phyloP scores from a whole-genome alignment of 306 rosid species.

The Cyclanthera cordifolia region DNA sequence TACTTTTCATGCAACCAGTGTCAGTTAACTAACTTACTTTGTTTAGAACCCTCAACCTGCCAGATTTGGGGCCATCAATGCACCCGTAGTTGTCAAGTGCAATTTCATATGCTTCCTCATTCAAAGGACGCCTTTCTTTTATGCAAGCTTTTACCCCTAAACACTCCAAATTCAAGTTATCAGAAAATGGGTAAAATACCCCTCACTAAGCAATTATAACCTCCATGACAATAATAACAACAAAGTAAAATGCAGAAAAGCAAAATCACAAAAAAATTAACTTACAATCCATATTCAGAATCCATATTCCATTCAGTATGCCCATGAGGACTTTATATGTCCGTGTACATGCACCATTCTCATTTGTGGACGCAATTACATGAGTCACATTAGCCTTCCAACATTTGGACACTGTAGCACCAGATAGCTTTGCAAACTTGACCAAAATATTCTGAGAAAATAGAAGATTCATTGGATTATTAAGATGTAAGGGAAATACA shows the following conservation, averaged over 20 bases:
- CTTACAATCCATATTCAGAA: constrained; percentile 78
- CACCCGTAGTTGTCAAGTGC: constrained; percentile 73
- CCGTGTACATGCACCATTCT: constrained; percentile 70
- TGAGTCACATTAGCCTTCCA: constrained; percentile 79
- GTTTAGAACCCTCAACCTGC: constrained; percentile 50
- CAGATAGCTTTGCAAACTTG: constrained; percentile 41
- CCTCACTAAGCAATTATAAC: not conserved
- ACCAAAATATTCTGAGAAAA: constrained; percentile 40
- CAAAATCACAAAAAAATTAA: not conserved
- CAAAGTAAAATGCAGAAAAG: not conserved
- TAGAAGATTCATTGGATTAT: not conserved
- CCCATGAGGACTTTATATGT: constrained; percentile 78
- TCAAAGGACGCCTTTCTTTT: constrained; percentile 35
- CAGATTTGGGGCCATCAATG: constrained; percentile 65
- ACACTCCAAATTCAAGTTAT: constrained; percentile 17
- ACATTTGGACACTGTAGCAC: constrained; percentile 52
- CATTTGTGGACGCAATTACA: constrained; percentile 69
- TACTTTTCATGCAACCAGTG: constrained; percentile 5
- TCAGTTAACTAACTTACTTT: constrained; percentile 35
- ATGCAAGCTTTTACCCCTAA: constrained; percentile 79
- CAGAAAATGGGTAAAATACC: not conserved
- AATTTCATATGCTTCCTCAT: constrained; percentile 70
- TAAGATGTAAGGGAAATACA: not conserved
- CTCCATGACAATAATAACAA: not conserved
- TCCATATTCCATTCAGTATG: constrained; percentile 69